Base-by-base conservation (phyloP, 345 rosid species). In the Hirschfeldia incana region DNA sequence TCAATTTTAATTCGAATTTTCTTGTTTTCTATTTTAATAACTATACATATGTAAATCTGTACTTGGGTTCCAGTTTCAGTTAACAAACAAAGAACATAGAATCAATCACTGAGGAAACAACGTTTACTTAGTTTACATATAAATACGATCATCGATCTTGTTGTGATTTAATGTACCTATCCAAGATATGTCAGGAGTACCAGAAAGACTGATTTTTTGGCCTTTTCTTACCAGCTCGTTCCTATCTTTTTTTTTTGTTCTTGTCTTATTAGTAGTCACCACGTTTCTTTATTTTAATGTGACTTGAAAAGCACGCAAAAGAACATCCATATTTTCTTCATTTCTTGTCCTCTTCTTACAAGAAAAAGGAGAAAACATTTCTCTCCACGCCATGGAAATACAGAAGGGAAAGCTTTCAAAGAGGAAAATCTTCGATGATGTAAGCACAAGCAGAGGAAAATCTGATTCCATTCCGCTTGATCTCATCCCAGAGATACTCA, bases 271-370 rank as follows among this genome's bases (percentile, higher is more conserved):
- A 32, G 39, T 63, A n/a, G 67, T 32, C 67, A 6, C 39, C 67
- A 63, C 26, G 27, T 63, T 17, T 49, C 4, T n/a, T n/a, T 49
- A 49, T 49, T 49, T 36, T 65, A 36, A 65, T 65, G 53, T 28
- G 71, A 67, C 36, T 46, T 67, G 72, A 67, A 36, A 17, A 65
- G 30, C 12, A 17, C 69, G 49, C 69, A 36, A 36, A 61, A 2
- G 9, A 5, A 13, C 16, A 60, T 32, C 10, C 9, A n/a, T 33
- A 63, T 33, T n/a, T 63, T 16, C 30, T 17, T 37, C 32, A 16
- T 65, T 17, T 10, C 28, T 9, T 65, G 7, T 65, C 49, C 51
- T 36, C 29, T 10, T 65, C 51, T 26, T 36, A 7, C 4, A 15
- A 37, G 10, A 33, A 42, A 34, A 4, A 65, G 29, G 53, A 37